Conservation (phyloP, 306 rosid species). For the Vicia sativa region DNA sequence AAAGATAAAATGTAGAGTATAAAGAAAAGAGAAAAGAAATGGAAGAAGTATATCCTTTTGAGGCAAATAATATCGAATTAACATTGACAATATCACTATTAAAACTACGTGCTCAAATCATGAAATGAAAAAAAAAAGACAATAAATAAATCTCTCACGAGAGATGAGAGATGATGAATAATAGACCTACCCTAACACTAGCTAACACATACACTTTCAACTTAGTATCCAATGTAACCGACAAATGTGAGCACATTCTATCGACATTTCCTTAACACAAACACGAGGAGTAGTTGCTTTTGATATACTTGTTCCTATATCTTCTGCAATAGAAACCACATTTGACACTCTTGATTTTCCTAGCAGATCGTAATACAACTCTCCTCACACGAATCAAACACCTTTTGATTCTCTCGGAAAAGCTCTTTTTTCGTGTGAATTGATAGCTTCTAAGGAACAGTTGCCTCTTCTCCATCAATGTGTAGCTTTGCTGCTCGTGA, state of each 20-base stretch:
- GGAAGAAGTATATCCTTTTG: neutral
- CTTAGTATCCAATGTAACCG: neutral
- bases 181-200: neutral
- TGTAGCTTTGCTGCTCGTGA: conserved; percentile 38
- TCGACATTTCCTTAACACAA: neutral
- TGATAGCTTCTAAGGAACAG: conserved; percentile 81
- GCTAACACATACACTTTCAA: neutral
- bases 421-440: conserved; percentile 62
- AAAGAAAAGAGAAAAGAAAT: too few relatives aligned
- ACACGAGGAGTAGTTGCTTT: neutral
- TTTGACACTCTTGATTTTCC: conserved; percentile 45
- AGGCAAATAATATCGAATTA: neutral
- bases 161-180: neutral
- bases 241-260: neutral
- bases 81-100: neutral
- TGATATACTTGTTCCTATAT: neutral
- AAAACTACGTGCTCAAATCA: neutral
- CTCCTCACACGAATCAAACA: conserved; percentile 59
- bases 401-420: conserved; percentile 58
- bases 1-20: too few relatives aligned
- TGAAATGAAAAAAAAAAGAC: neutral
- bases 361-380: conserved; percentile 50
- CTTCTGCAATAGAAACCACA: conserved; percentile 50
- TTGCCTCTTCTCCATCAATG: conserved; percentile 81
- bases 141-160: neutral